Evolutionary conservation across 140 eudicot genomes (phyloP).

Genomic region (Senecio squalidus): DNA sequence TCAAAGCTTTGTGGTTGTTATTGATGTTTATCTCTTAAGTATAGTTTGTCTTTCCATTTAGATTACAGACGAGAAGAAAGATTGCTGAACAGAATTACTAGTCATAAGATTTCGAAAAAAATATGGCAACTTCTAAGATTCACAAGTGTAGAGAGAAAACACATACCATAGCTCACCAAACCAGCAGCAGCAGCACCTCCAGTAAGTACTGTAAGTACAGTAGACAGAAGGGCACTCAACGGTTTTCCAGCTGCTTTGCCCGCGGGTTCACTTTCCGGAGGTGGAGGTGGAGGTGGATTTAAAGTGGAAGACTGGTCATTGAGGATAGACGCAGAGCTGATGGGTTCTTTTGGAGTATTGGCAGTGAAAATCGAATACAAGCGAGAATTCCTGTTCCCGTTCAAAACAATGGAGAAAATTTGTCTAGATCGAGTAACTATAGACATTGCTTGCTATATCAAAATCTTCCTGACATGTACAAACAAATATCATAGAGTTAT

Average conservation of each 20-base stretch:
- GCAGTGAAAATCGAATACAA: constrained; percentile 35
- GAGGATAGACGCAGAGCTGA: constrained; percentile 37
- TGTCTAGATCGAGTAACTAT: constrained; percentile 40
- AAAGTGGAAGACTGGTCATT: constrained; percentile 32
- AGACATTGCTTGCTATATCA: constrained; percentile 38
- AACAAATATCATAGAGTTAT: background rate
- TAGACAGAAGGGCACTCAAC: constrained; percentile 52
- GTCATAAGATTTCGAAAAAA: constrained; percentile 11
- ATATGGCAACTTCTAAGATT: background rate
- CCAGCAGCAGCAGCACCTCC: constrained; percentile 74
- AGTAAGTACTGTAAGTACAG: constrained; percentile 46
- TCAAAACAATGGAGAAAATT: constrained; percentile 29
- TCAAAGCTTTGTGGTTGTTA: background rate
- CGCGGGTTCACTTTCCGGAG: constrained; percentile 22
- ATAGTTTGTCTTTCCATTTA: background rate
- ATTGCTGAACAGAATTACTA: constrained; percentile 3
- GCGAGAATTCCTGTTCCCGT: constrained; percentile 28
- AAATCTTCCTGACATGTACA: constrained; percentile 1
- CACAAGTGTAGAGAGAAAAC: background rate
- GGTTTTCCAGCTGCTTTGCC: constrained; percentile 34
- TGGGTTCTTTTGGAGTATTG: constrained; percentile 43
- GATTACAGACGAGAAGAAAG: background rate
- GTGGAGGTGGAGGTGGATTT: constrained; percentile 34
- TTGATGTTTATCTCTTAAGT: background rate
- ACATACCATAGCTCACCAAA: constrained; percentile 62